Conservation (phyloP, 2,329 filamentous ascomycete species). For the Teratosphaeria zuluensis region DNA sequence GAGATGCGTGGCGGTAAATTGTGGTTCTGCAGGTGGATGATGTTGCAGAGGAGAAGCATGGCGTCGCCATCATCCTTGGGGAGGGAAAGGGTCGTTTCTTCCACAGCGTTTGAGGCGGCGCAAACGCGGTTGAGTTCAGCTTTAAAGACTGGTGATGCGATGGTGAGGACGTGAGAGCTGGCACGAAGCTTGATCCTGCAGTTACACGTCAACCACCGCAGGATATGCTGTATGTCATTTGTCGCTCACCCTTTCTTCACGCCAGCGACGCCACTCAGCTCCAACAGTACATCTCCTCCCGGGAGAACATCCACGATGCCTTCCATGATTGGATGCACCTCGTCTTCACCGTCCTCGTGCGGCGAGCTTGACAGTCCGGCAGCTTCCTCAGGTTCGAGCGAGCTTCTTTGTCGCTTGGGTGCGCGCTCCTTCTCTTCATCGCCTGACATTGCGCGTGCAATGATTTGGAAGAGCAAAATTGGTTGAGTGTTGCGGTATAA, state of each 20-base stretch:
- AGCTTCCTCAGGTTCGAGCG: not conserved
- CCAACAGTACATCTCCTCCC: constrained; percentile 8
- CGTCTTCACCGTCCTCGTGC: not conserved
- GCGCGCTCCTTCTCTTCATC: not conserved
- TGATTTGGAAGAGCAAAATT: not conserved
- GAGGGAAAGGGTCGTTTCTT: constrained; percentile 2
- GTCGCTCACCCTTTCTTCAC: constrained; percentile 3
- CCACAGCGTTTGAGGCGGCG: not conserved
- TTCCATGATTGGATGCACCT: not conserved
- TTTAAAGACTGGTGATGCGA: constrained; percentile 16
- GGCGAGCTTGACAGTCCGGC: not conserved
- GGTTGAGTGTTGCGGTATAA: not conserved
- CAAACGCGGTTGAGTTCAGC: constrained; percentile 3
- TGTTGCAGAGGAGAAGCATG: constrained; percentile 16
- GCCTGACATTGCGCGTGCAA: not conserved
- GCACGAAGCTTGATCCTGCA: constrained; percentile 9
- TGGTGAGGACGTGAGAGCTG: constrained; percentile 12
- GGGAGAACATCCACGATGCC: constrained; percentile 5
- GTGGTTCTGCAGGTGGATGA: constrained; percentile 21
- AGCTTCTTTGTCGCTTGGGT: constrained; percentile 4
- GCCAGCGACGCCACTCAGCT: constrained; percentile 3
- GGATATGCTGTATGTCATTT: not conserved
- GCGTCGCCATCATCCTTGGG: constrained; percentile 16
- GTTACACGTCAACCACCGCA: not conserved
- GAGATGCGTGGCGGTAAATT: constrained; percentile 14